Base-by-base conservation (phyloP, 2,329 filamentous ascomycete species). In the Hirsutella minnesotensis region DNA sequence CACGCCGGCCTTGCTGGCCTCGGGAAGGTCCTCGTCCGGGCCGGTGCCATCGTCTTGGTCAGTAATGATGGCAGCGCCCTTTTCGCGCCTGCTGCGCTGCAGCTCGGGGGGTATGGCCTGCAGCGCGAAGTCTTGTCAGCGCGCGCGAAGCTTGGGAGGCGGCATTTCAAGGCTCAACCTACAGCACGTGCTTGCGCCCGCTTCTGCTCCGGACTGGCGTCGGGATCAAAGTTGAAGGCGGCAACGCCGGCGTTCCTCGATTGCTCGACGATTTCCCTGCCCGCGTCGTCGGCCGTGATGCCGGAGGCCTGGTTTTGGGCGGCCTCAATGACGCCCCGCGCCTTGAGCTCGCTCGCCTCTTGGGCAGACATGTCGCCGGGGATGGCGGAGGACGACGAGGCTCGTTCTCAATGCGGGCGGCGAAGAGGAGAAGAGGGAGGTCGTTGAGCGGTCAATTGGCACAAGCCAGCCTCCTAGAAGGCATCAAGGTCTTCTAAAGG, bases 171-270 rank as follows among this genome's bases (percentile, higher is more conserved):
- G 16, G 13, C 35, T 41, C 43, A 38, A 41, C 82, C 55, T 72
- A 94, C 87, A 57, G 81, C 76, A 71, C 75, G 71, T 19, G 83
- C 81, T 59, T 89, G 85, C 27, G 82, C 82, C 47, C 76, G 81
- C 69, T 98, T 98, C 62, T 94, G 74, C 59, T 88, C 86, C 1
- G 83, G 74, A 36, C 73, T 81, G 35, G 88, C 89, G 68, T 95
- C 67, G 1, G 92, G 87, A 58, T 98, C 76, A 66, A 96, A 98
- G 48, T 81, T 77, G 59, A 85, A 92, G 49, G 87, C 89, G 24
- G 81, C 68, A 20, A 83, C 77, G 35, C 92, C 92, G 12, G 83
- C 86, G 54, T 83, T 82, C 56, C 73, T 78, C 51, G 86, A 86
- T 61, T 94, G 81, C 42, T 85, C 70, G 21, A 94, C 72, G 39